Evolutionary conservation across 108 stramenopile genomes (phyloP), one percentile per base, ranked within the genome.

Genomic region (Stephanodiscus minutulus): DNA sequence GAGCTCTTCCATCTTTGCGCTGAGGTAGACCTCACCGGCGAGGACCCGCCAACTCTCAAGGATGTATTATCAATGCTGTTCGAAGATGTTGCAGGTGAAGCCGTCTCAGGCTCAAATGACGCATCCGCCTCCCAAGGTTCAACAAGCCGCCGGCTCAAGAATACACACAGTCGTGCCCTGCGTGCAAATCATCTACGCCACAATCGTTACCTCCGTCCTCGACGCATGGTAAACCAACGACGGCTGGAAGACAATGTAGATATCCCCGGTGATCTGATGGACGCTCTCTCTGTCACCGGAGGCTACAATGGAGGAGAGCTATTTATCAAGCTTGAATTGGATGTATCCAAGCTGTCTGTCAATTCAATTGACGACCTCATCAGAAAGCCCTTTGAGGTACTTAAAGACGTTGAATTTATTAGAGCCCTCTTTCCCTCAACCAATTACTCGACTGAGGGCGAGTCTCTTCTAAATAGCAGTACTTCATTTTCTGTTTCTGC

Each of bases 1-100:
- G 73, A 74, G 24, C 52, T 74, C 8, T 74, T 74, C 35, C 64
- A 66, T 35, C 65, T 74, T 46, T 74, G 73, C 36, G 66, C 56
- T 2, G 64, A 66, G 56, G 28, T 54, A 17, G 59, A 37, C 7
- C 57, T 55, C n/a, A 59, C 64, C 64, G 66, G 73, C 17, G 54
- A 31, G 20, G 52, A 28, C 21, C 53, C 62, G 18, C 73, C 73
- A 24, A 66, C 27, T 20, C 55, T 74, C 29, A 56, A 74, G 21
- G 66, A 66, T 56, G 66, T 74, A 11, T 18, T 74, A 8, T 25
- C 55, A 15, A 31, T 66, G 64, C 8, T 74, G 1, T 41, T 67
- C 24, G 73, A 74, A 67, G 66, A 74, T 21, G 43, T 74, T 1
- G 17, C 64, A 8, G 33, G n/a, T 43, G 22, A 0, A 55, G 25